Evolutionary conservation across 2,329 filamentous ascomycete genomes (phyloP).

Genomic region (Blumeriella jaapii): DNA sequence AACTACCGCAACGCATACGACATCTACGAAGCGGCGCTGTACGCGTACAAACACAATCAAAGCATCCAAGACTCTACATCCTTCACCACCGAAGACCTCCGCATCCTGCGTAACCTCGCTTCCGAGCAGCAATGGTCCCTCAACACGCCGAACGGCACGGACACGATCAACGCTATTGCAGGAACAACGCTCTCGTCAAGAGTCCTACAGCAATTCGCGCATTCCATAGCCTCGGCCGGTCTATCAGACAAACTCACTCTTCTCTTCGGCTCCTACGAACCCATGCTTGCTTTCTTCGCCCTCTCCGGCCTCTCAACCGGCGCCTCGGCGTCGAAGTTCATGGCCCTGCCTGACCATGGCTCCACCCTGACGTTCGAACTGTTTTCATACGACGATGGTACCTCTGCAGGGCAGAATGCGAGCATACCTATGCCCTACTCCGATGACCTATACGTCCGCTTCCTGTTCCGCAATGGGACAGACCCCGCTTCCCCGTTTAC

Average conservation of each 20-base stretch:
- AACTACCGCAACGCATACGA: slow-evolving; percentile 36
- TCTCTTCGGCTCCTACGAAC: slow-evolving; percentile 42
- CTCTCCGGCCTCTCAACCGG: slow-evolving; percentile 34
- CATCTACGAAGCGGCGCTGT: slow-evolving; percentile 49
- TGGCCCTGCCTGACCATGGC: slow-evolving; percentile 52
- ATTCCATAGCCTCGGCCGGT: slow-evolving; percentile 32
- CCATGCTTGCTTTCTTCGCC: slow-evolving; percentile 43
- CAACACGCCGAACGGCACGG: slow-evolving; percentile 47
- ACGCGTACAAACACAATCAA: slow-evolving; percentile 40
- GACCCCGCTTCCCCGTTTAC: slow-evolving; percentile 23
- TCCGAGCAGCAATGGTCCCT: slow-evolving; percentile 50
- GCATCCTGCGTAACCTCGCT: slow-evolving; percentile 50
- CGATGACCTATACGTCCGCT: slow-evolving; percentile 39
- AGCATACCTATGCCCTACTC: slow-evolving; percentile 10
- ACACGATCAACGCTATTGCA: slow-evolving; percentile 36
- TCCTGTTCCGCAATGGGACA: slow-evolving; percentile 41
- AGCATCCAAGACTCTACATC: slow-evolving; percentile 27
- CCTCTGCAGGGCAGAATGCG: slow-evolving; percentile 21
- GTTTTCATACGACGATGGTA: slow-evolving; percentile 29
- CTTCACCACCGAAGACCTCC: slow-evolving; percentile 35
- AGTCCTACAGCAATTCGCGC: slow-evolving; percentile 33
- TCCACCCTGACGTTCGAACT: slow-evolving; percentile 66
- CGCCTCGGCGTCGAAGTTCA: slow-evolving; percentile 35
- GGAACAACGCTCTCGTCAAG: slow-evolving; percentile 40
- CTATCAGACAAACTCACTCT: slow-evolving; percentile 37